Base-by-base conservation (phyloP, 108 stramenopile species). In the Skeletonema costatum region DNA sequence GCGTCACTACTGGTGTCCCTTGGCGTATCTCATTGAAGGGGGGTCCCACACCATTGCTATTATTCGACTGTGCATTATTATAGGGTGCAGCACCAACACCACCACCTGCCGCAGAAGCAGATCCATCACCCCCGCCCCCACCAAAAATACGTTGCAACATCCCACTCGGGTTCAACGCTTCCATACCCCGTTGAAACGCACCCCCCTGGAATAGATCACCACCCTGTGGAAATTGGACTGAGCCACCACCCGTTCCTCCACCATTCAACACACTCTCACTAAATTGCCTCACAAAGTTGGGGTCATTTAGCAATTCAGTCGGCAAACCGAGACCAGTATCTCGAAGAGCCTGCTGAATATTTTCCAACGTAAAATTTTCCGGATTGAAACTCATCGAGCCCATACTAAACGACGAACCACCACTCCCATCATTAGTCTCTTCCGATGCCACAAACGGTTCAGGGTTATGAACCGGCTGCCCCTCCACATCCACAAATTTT, bases 381-480 rank as follows among this genome's bases (percentile, higher is more conserved):
- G 53, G 53, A 56, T 56, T 56, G 53, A 56, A 56, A 25, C 53
- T 39, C 63, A 64, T 64, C 1, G 63, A 35, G 1, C 63, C 63
- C 0, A 39, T 21, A 12, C 63, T 60, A 62, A 72, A 72, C 12
- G 42, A 39, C 0, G 71, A 29, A 5, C 53, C 35, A 21, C 64
- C 59, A 2, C 44, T 35, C 21, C 38, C 66, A 12, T 73, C 62
- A 16, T 70, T 66, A 11, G 39, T 11, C 21, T 65, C 69, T 25
- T 73, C 75, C 0, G 62, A 10, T 12, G 64, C 60, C 9, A 76
- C 74, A 68, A 39, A 76, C 10, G 75, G 74, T 25, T 64, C 19
- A 1, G 81, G 81, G 68, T 82, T 82, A n/a, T 68, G 60, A 41
- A 71, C 75, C n/a, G 81, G 59, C 44, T 39, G 14, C 19, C 81